Evolutionary conservation across 257 asterid genomes (phyloP).

Genomic region (Solanum rostratum): DNA sequence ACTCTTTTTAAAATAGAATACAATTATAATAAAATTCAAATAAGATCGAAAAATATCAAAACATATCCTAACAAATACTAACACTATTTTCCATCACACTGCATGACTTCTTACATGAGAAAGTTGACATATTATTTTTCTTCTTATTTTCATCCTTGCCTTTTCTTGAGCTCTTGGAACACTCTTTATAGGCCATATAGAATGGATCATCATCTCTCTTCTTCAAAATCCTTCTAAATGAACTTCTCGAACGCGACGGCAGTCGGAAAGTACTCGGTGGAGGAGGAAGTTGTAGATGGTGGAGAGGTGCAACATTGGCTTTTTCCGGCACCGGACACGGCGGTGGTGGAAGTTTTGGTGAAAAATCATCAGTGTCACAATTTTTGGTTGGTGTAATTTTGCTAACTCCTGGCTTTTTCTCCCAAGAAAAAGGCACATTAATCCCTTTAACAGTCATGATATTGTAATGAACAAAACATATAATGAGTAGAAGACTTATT

Average conservation of each 20-base stretch:
- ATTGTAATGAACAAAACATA: neutral
- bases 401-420: constrained; percentile 47
- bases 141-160: constrained; percentile 5
- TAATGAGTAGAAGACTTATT: neutral
- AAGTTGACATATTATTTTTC: constrained; percentile 25
- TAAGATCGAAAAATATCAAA: too few species aligned
- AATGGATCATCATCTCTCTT: constrained; percentile 57
- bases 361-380: neutral
- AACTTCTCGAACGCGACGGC: neutral
- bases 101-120: constrained; percentile 45
- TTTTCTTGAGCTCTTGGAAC: constrained; percentile 42
- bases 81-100: constrained; percentile 30
- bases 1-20: too few species aligned
- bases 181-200: constrained; percentile 50
- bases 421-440: constrained; percentile 62
- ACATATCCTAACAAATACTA: neutral
- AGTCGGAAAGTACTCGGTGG: constrained; percentile 46
- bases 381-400: constrained; percentile 11
- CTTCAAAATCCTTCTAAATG: constrained; percentile 23
- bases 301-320: constrained; percentile 13
- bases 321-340: constrained; percentile 26
- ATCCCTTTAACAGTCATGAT: constrained; percentile 13
- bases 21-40: too few species aligned
- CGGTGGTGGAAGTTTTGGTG: constrained; percentile 40
- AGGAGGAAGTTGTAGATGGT: constrained; percentile 21